A percentile compares a stretch with the other conserved stretches of the same genome.
Conservation (phyloP, 2,329 filamentous ascomycete genomes). For the Lachnellula hyalina region DNA sequence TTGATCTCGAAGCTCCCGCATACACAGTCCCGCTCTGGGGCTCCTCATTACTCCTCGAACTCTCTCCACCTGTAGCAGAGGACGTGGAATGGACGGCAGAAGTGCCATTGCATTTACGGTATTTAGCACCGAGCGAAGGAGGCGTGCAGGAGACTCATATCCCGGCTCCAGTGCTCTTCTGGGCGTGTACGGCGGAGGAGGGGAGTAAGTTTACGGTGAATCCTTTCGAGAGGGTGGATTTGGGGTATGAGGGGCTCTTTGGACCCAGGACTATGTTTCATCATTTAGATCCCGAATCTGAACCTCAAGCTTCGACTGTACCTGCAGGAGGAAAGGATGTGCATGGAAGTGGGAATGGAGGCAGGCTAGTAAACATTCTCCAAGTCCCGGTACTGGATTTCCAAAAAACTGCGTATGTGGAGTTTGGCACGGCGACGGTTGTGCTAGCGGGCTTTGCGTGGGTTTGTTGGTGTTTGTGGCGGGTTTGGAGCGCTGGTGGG, state of each 20-base stretch:
- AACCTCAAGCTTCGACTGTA: neutral
- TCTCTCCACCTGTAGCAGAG: conserved; percentile 46
- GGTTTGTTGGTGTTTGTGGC: conserved; percentile 48
- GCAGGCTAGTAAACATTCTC: conserved; percentile 47
- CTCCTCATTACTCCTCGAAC: conserved; percentile 68
- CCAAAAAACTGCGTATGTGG: conserved; percentile 42
- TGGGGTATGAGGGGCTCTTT: conserved; percentile 86
- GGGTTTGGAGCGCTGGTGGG: conserved; percentile 23
- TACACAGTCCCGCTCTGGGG: conserved; percentile 78
- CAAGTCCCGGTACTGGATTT: conserved; percentile 62
- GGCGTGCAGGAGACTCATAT: conserved; percentile 54
- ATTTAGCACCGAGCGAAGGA: conserved; percentile 57
- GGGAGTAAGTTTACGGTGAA: conserved; percentile 65
- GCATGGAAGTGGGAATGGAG: conserved; percentile 2
- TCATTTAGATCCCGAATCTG: conserved; percentile 54
- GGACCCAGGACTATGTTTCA: conserved; percentile 74
- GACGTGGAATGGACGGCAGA: conserved; percentile 54
- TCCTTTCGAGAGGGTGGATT: conserved; percentile 76
- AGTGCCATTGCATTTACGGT: conserved; percentile 81
- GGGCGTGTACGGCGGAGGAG: conserved; percentile 71
- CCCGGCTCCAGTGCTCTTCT: conserved; percentile 82
- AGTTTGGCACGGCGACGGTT: conserved; percentile 50
- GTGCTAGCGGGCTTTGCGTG: conserved; percentile 64
- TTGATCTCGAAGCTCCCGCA: conserved; percentile 85
- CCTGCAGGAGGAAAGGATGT: neutral